Base-by-base conservation (phyloP, 129 eudicot species). In the Tagetes erecta region DNA sequence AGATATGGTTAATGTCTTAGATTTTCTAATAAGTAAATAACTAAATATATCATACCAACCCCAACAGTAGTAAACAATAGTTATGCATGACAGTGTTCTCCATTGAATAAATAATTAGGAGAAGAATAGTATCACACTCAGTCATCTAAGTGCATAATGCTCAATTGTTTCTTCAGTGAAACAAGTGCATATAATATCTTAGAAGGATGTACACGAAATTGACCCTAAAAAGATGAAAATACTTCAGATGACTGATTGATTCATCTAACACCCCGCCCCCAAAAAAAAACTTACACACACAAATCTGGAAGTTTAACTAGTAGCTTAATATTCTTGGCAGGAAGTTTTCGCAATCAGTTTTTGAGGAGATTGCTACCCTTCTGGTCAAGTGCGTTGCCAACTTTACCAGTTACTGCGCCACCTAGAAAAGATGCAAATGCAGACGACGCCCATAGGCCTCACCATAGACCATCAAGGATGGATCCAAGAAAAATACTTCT, bases 361-460 rank as follows among this genome's bases (percentile, higher is more conserved):
- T 76, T 93, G 9, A 83, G 92, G 78, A 87, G 86, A 51, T 57
- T 95, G 84, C 83, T 91, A 38, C 99, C 99, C 36, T 95, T 95
- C 70, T 95, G 99, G 99, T 95, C 99, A 38, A 91, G 92, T 78
- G 80, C 97, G 44, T 85, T 95, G 57, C 99, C 99, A 55, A 91
- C 91, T 67, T 70, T 95, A 80, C 99, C 99, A 10, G 97, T 95
- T 44, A 95, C 88, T 55, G 91, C 96, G 31, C 99, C 97, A 1
- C 86, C 91, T 38, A 79, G 87, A 55, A 93, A 93, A 78, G 98
- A 89, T 62, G 79, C 75, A 63, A 86, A 89, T 86, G 84, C 77
- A 56, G 95, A 88, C 50, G 95, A 95, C 60, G 35, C 31, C 68
- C 97, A 91, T 64, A 42, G 64, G 5, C 84, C 88, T 70, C 95